These are phyloP conservation scores for Streptanthus diversifolius DNA, from an alignment of 345 rosid species.

Conservation along the genomic window DNA sequence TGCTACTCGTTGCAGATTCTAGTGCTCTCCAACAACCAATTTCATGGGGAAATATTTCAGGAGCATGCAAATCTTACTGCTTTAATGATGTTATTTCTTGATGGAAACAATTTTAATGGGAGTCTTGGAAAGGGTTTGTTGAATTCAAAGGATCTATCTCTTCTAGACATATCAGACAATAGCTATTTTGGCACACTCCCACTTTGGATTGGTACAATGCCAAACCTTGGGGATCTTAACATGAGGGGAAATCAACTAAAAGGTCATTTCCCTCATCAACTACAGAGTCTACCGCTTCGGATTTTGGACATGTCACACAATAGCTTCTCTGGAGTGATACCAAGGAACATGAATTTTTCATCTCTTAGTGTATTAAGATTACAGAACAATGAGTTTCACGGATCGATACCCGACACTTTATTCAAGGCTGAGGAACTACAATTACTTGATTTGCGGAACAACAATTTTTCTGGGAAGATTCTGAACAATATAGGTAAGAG, in stretches of 20 bases:
- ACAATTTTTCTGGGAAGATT: background rate
- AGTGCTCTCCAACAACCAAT: background rate
- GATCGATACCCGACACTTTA: background rate
- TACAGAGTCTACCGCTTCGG: background rate
- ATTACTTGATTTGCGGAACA: background rate
- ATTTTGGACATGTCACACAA: background rate
- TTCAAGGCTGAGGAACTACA: background rate
- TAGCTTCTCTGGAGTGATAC: background rate
- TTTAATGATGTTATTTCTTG: background rate
- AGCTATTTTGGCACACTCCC: background rate
- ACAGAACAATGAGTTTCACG: background rate
- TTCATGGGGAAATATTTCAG: background rate
- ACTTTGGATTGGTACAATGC: background rate
- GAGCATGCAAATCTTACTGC: background rate
- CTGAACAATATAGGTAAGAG: background rate
- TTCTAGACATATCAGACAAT: background rate
- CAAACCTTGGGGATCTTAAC: background rate
- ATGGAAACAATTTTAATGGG: background rate
- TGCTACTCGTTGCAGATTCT: background rate
- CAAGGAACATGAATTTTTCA: background rate
- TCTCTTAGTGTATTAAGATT: background rate
- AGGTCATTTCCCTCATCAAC: background rate
- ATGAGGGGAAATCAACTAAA: background rate
- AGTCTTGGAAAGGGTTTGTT: background rate
- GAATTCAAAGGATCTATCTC: rapidly evolving